Percentiles rank a stretch among this genome's conserved stretches.
Evolutionary conservation across 169 alveolate genomes (phyloP).

Genomic region (Eimeria acervulina): DNA sequence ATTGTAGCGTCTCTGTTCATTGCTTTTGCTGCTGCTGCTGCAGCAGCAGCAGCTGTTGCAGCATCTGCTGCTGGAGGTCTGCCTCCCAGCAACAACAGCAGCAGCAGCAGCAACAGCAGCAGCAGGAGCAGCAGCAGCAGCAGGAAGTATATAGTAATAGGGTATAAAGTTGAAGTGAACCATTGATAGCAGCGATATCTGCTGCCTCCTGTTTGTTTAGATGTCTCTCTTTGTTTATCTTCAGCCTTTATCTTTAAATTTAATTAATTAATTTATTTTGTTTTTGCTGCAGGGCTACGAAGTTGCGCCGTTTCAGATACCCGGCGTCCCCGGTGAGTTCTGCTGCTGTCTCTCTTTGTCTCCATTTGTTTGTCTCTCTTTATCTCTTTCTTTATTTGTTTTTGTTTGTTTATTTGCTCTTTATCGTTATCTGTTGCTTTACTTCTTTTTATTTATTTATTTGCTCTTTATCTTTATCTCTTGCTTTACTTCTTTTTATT

Average conservation of each 20-base stretch:
- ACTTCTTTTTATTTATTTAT: too few relatives aligned
- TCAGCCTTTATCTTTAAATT: background rate
- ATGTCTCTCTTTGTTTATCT: too few relatives aligned
- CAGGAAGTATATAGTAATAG: background rate
- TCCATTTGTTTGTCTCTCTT: too few relatives aligned
- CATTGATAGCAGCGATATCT: slow-evolving; percentile 77
- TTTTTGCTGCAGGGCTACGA: slow-evolving; percentile 36
- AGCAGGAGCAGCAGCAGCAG: slow-evolving; percentile 44
- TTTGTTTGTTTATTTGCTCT: too few relatives aligned
- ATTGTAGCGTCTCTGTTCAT: too few relatives aligned
- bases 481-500: too few relatives aligned
- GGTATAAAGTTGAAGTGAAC: slow-evolving; percentile 58
- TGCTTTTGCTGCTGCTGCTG: background rate
- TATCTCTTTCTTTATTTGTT: too few relatives aligned
- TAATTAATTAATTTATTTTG: slow-evolving; percentile 11
- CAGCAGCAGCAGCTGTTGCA: background rate
- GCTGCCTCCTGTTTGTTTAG: too few relatives aligned
- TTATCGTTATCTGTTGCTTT: too few relatives aligned
- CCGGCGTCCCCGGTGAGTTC: slow-evolving; percentile 36
- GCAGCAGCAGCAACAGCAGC: slow-evolving; percentile 37
- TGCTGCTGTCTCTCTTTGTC: background rate
- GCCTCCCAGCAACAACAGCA: slow-evolving; percentile 2
- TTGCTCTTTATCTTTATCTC: too few relatives aligned
- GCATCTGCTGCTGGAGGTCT: background rate
- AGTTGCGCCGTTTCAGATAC: background rate